Conservation (phyloP, 768 basidiomycete species). For the Boletus reticulatus region DNA sequence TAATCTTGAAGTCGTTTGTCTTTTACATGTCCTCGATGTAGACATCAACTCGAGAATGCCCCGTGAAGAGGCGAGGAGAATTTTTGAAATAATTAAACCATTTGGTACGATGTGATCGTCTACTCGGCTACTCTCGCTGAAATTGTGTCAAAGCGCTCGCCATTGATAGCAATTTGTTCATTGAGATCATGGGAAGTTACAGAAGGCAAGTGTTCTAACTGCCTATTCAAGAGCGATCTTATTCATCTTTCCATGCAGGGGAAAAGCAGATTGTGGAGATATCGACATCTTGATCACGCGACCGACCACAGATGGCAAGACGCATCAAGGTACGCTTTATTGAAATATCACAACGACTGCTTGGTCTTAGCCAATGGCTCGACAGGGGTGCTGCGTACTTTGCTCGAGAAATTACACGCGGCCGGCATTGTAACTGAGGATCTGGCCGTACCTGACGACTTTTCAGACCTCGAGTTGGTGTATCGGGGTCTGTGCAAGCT, state of each 20-base stretch:
- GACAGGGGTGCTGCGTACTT: constrained; percentile 56
- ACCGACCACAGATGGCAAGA: constrained; percentile 64
- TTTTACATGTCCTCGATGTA: constrained; percentile 21
- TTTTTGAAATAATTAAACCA: constrained; percentile 71
- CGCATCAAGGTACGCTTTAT: constrained; percentile 58
- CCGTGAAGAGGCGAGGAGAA: constrained; percentile 68
- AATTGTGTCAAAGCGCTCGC: constrained; percentile 49
- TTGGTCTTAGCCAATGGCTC: not conserved
- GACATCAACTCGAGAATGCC: constrained; percentile 89
- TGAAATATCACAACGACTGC: not conserved
- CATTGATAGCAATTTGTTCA: constrained; percentile 66
- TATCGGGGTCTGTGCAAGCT: constrained; percentile 81
- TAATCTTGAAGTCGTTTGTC: not conserved
- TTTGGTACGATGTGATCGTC: constrained; percentile 47
- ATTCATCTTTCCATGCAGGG: constrained; percentile 40
- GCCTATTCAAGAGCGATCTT: not conserved
- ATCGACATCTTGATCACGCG: constrained; percentile 90
- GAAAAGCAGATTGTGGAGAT: constrained; percentile 82
- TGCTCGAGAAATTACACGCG: constrained; percentile 56
- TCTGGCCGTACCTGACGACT: constrained; percentile 68
- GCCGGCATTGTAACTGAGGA: constrained; percentile 76
- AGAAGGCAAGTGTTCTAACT: constrained; percentile 48
- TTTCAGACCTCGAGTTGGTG: constrained; percentile 63
- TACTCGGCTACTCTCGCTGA: not conserved
- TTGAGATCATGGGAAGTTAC: constrained; percentile 93